phyloP scores from a whole-genome alignment of 129 eudicot genomes.

The Rutidosis leptorrhynchoides region DNA sequence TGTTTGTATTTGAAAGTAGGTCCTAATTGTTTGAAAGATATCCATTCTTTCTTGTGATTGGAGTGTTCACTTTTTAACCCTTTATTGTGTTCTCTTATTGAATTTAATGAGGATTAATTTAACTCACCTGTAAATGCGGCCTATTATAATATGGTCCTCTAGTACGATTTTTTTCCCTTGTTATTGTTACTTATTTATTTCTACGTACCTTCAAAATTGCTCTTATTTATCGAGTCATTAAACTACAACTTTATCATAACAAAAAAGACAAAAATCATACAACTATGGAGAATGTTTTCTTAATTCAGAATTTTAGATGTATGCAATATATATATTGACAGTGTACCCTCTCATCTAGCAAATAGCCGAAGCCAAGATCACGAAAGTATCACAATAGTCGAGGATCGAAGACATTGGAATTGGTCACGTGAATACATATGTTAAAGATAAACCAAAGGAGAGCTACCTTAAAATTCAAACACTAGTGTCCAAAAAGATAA shows the following conservation, averaged over 20 bases:
- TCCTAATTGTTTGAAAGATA: constrained; percentile 5
- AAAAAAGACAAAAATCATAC: too few species aligned
- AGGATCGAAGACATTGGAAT: too few species aligned
- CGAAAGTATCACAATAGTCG: too few species aligned
- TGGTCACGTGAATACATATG: too few species aligned
- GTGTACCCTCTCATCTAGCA: too few species aligned
- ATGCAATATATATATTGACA: too few species aligned
- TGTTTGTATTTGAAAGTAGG: not conserved
- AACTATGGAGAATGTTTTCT: too few species aligned
- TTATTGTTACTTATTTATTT: constrained; percentile 2
- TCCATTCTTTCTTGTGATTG: not conserved
- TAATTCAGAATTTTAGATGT: too few species aligned
- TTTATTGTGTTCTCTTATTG: constrained; percentile 10
- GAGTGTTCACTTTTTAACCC: constrained; percentile 15
- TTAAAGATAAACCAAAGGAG: too few species aligned
- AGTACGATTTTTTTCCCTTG: constrained; percentile 15
- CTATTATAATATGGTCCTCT: constrained; percentile 19
- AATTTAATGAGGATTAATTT: constrained; percentile 17
- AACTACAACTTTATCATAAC: not conserved
- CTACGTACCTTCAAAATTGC: not conserved
- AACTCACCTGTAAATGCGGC: constrained; percentile 32
- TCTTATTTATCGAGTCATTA: not conserved
- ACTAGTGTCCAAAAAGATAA: too few species aligned
- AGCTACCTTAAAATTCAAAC: too few species aligned
- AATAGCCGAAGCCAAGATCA: too few species aligned